These are phyloP conservation scores for Lasiosphaeria ovina DNA, from an alignment of 495 filamentous ascomycete genomes.

Conservation along the genomic window DNA sequence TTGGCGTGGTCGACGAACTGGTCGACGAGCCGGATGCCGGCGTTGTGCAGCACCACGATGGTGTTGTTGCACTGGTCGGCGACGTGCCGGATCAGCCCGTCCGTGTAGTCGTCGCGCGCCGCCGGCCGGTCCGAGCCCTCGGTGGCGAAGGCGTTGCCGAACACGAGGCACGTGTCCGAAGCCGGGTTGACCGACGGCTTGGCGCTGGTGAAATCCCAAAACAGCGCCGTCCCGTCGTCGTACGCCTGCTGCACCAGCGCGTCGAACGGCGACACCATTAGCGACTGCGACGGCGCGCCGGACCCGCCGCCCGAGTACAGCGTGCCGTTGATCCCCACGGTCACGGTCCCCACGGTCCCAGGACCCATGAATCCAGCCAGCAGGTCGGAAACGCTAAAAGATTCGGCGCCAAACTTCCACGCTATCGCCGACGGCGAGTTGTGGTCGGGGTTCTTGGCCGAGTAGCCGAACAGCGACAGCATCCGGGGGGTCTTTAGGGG, in stretches of 20 bases:
- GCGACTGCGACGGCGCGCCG: constrained; percentile 54
- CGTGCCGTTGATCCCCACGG: constrained; percentile 51
- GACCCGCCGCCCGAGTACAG: constrained; percentile 59
- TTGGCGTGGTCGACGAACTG: constrained; percentile 60
- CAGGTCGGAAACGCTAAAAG: constrained; percentile 30
- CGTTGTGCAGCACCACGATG: constrained; percentile 61
- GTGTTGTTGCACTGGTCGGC: constrained; percentile 58
- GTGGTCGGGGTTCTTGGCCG: constrained; percentile 43
- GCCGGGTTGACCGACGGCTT: constrained; percentile 41
- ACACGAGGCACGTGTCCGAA: constrained; percentile 66
- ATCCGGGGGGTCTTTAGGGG: constrained; percentile 52
- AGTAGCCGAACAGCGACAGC: constrained; percentile 53
- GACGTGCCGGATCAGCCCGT: constrained; percentile 56
- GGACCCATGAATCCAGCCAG: constrained; percentile 15
- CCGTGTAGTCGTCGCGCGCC: constrained; percentile 50
- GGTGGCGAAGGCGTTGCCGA: constrained; percentile 59
- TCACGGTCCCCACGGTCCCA: constrained; percentile 7
- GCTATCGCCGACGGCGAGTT: constrained; percentile 35
- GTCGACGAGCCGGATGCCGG: constrained; percentile 57
- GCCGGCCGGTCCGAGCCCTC: constrained; percentile 51
- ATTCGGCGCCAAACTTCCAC: constrained; percentile 38
- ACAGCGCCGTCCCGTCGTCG: constrained; percentile 54
- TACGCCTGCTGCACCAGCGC: constrained; percentile 54
- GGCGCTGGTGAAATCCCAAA: constrained; percentile 47
- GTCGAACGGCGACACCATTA: constrained; percentile 55